Conservation (phyloP, 2,329 filamentous ascomycete genomes). For the Rasamsonia emersonii region DNA sequence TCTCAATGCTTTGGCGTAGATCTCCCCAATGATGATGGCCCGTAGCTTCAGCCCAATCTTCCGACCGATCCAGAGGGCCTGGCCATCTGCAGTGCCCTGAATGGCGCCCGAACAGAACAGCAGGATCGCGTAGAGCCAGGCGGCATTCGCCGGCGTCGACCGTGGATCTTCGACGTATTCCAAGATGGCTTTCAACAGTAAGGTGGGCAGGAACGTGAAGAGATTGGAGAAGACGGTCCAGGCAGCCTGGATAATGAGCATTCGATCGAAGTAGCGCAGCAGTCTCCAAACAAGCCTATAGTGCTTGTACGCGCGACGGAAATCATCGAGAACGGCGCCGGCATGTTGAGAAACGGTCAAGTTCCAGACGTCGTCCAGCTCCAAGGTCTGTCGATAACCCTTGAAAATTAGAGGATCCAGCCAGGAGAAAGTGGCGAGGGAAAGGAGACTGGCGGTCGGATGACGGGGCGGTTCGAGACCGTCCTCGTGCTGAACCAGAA, state of each 20-base stretch:
- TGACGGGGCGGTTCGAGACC: conserved; percentile 80
- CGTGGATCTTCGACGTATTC: conserved; percentile 85
- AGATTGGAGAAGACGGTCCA: conserved; percentile 74
- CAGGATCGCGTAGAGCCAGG: conserved; percentile 92
- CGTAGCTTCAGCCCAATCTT: conserved; percentile 89
- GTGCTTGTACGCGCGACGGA: conserved; percentile 77
- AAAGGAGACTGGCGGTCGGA: conserved; percentile 79
- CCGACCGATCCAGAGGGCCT: conserved; percentile 85
- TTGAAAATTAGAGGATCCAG: conserved; percentile 81
- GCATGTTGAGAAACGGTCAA: conserved; percentile 82
- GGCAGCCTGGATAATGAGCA: conserved; percentile 65
- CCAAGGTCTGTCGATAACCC: conserved; percentile 76
- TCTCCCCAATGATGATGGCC: conserved; percentile 92
- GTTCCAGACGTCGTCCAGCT: conserved; percentile 87
- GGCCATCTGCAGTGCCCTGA: conserved; percentile 73
- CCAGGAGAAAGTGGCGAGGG: conserved; percentile 81
- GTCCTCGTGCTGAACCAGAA: conserved; percentile 81
- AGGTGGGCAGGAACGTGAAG: conserved; percentile 83
- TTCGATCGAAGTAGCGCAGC: conserved; percentile 71
- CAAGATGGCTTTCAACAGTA: conserved; percentile 83
- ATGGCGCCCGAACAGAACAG: conserved; percentile 75
- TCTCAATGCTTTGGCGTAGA: conserved; percentile 90
- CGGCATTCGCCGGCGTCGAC: conserved; percentile 68
- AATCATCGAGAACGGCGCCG: conserved; percentile 66
- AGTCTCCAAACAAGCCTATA: conserved; percentile 70